Percentiles rank a stretch among this genome's conserved stretches.
phyloP scores from a whole-genome alignment of 768 basidiomycete genomes.

The Naganishia onofrii region DNA sequence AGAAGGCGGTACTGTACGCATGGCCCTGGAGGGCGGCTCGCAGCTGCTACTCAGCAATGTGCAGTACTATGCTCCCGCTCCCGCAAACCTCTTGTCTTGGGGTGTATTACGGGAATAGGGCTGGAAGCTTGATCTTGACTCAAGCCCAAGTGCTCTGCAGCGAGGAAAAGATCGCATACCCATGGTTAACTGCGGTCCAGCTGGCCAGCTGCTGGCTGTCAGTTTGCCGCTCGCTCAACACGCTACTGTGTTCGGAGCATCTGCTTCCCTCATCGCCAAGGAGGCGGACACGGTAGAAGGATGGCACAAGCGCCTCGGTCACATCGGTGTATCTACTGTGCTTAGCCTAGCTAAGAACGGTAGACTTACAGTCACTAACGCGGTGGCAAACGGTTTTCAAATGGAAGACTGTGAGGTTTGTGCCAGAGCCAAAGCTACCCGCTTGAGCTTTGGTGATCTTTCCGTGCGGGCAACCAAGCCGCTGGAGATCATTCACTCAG shows the following conservation, averaged over 20 bases:
- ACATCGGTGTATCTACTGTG: conserved; percentile 1
- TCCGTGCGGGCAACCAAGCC: conserved; percentile 24
- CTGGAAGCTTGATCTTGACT: not conserved
- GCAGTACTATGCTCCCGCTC: not conserved
- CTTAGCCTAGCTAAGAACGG: not conserved
- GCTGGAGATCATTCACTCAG: conserved; percentile 34
- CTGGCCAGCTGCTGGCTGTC: not conserved
- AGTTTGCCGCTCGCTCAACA: not conserved
- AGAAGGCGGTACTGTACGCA: not conserved
- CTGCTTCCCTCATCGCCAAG: not conserved
- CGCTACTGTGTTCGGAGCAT: not conserved
- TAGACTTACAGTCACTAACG: not conserved
- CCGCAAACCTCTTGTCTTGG: conserved; percentile 9
- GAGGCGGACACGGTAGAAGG: not conserved
- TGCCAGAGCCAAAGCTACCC: conserved; percentile 4
- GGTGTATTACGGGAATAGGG: not conserved
- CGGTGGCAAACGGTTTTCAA: not conserved
- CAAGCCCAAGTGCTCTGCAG: not conserved
- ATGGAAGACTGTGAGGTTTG: conserved; percentile 3
- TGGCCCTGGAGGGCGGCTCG: not conserved
- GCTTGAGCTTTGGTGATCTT: conserved; percentile 23
- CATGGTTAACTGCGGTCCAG: not conserved
- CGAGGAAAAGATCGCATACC: not conserved
- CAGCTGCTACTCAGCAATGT: no score
- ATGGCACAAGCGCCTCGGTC: conserved; percentile 5